These are phyloP conservation scores for Endothia cerciana DNA, from an alignment of 2,329 filamentous ascomycete species.

Conservation along the genomic window DNA sequence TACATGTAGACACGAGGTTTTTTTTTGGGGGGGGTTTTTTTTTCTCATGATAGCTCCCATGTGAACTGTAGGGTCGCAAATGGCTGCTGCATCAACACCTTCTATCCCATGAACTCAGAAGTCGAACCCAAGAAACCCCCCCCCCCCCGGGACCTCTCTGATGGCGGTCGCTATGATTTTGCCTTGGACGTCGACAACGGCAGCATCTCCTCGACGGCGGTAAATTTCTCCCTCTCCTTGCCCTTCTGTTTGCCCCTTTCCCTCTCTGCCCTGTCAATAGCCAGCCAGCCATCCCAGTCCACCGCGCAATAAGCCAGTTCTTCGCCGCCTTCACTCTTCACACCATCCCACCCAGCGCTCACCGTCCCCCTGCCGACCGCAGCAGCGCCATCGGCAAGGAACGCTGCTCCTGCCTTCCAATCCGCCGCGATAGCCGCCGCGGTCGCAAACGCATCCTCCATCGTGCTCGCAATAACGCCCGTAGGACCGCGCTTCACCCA, in stretches of 20 bases:
- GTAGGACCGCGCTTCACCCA: conserved; percentile 97
- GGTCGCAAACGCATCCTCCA: conserved; percentile 91
- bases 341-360: conserved; percentile 74
- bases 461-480: conserved; percentile 93
- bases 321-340: conserved; percentile 62
- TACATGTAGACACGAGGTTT: conserved; percentile 30
- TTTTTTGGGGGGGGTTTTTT: too few species aligned
- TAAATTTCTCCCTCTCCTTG: conserved; percentile 78
- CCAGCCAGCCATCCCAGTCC: conserved; percentile 82
- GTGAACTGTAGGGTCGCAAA: background rate
- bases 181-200: background rate
- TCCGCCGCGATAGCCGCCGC: conserved; percentile 84
- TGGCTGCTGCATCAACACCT: too few species aligned
- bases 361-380: conserved; percentile 6
- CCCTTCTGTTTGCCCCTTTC: conserved; percentile 66
- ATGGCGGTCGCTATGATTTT: background rate
- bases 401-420: conserved; percentile 56
- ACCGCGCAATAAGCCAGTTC: conserved; percentile 45
- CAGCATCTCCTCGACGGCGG: conserved; percentile 61
- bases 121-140: too few species aligned
- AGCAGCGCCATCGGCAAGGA: conserved; percentile 40
- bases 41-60: background rate
- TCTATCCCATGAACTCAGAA: background rate
- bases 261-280: conserved; percentile 79
- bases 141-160: too few species aligned